These are phyloP conservation scores for Eragrostis nindensis DNA, from an alignment of 176 grass and related monocot genomes.

Conservation along the genomic window DNA sequence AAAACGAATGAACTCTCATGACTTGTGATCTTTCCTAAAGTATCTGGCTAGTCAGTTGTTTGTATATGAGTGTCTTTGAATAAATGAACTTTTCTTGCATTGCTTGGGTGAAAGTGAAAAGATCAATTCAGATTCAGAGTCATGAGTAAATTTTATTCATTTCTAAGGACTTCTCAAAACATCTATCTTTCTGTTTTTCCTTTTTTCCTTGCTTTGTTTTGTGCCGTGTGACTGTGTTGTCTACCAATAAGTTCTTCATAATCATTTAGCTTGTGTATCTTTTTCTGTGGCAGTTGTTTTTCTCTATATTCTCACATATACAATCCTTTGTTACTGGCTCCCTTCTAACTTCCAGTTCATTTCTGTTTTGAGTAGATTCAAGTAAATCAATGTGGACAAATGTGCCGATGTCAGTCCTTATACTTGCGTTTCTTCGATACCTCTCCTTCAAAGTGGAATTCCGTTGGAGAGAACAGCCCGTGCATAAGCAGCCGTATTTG, in stretches of 20 bases:
- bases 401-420: conserved; percentile 92
- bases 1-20: too few relatives aligned
- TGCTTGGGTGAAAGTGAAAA: background rate
- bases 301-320: conserved; percentile 5
- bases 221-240: background rate
- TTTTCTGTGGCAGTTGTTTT: background rate
- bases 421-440: conserved; percentile 80
- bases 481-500: conserved; percentile 75
- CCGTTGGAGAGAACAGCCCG: conserved; percentile 64
- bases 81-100: conserved; percentile 19
- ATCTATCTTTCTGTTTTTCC: background rate
- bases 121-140: background rate
- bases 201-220: conserved; percentile 12
- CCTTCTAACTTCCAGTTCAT: conserved; percentile 28
- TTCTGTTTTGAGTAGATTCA: conserved; percentile 77
- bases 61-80: too few relatives aligned
- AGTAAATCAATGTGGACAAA: conserved; percentile 99
- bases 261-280: background rate
- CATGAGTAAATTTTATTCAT: conserved; percentile 21
- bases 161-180: background rate
- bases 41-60: too few relatives aligned
- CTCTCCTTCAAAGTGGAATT: conserved; percentile 89
- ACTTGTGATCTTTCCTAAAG: too few relatives aligned
- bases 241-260: background rate
- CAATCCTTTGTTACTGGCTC: background rate